A percentile compares a stretch with the other conserved stretches of the same genome.
Conservation (phyloP, 2,329 filamentous ascomycete species). For the Colletotrichum sp. region DNA sequence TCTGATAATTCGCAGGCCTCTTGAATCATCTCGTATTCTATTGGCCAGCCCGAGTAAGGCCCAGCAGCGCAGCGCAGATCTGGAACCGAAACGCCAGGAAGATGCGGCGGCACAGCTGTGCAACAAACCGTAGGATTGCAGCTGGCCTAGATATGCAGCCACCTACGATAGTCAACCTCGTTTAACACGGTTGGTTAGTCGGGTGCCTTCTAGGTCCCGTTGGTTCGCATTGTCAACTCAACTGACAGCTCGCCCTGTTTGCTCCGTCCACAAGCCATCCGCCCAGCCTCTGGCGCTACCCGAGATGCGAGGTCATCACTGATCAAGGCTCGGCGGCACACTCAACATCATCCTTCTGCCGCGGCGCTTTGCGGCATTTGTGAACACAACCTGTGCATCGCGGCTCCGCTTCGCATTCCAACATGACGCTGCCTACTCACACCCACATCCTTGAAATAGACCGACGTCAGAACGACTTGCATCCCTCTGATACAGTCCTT, state of each 20-base stretch:
- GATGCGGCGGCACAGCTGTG: slow-evolving; percentile 3
- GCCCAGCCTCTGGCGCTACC: neutral
- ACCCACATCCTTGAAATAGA: neutral
- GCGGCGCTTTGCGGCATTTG: neutral
- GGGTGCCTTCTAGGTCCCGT: neutral
- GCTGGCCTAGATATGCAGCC: neutral
- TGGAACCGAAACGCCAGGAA: slow-evolving; percentile 1
- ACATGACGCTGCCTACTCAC: neutral
- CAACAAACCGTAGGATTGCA: neutral
- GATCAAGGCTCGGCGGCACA: neutral
- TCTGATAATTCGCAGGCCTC: slow-evolving; percentile 1
- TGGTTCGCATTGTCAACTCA: neutral
- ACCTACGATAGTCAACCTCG: neutral
- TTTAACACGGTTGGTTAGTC: neutral
- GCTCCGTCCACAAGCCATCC: neutral
- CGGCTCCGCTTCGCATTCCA: neutral
- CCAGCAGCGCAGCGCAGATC: neutral
- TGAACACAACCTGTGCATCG: neutral
- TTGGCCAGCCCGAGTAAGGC: slow-evolving; percentile 1
- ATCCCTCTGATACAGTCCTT: neutral
- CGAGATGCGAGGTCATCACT: neutral
- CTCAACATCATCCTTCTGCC: neutral
- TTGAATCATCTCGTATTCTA: neutral
- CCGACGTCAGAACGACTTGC: neutral
- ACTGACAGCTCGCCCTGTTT: neutral